Conservation (phyloP, 805 yeast species). For the Lipomyces anomalus region DNA sequence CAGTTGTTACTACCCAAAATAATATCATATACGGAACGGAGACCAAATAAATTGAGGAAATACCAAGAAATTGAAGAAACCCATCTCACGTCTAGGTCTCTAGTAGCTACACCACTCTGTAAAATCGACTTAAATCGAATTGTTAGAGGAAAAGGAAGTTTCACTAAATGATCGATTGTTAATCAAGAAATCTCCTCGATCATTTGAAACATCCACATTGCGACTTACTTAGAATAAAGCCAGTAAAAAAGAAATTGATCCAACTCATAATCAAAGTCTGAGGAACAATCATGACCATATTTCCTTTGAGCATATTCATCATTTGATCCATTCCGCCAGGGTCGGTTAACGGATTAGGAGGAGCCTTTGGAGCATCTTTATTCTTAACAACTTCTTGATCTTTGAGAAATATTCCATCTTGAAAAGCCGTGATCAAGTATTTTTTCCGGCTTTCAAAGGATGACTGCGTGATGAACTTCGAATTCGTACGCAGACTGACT, state of each 20-base stretch:
- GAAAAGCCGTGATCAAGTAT: slow-evolving; percentile 44
- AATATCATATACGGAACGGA: slow-evolving; percentile 70
- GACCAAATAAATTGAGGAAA: slow-evolving; percentile 78
- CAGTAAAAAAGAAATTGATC: slow-evolving; percentile 90
- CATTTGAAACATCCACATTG: background rate
- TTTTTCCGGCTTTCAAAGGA: slow-evolving; percentile 53
- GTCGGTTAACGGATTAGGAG: slow-evolving; percentile 60
- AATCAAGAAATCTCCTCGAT: background rate
- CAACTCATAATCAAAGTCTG: slow-evolving; percentile 94
- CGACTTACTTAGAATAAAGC: slow-evolving; percentile 42
- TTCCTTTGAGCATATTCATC: slow-evolving; percentile 72
- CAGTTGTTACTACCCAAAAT: slow-evolving; percentile 46
- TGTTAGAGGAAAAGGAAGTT: slow-evolving; percentile 87
- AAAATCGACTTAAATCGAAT: slow-evolving; percentile 85
- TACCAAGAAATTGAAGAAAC: slow-evolving; percentile 96
- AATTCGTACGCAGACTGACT: slow-evolving; percentile 50
- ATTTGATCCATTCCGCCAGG: slow-evolving; percentile 66
- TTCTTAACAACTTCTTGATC: slow-evolving; percentile 37
- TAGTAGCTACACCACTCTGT: slow-evolving; percentile 78
- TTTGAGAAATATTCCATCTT: slow-evolving; percentile 52
- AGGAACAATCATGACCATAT: slow-evolving; percentile 77
- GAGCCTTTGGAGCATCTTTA: slow-evolving; percentile 19
- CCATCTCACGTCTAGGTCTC: slow-evolving; percentile 83
- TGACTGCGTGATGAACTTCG: slow-evolving; percentile 44
- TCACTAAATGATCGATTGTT: slow-evolving; percentile 51